Evolutionary conservation across 2,329 filamentous ascomycete genomes (phyloP).

Genomic region (Tolypocladium tundrense): DNA sequence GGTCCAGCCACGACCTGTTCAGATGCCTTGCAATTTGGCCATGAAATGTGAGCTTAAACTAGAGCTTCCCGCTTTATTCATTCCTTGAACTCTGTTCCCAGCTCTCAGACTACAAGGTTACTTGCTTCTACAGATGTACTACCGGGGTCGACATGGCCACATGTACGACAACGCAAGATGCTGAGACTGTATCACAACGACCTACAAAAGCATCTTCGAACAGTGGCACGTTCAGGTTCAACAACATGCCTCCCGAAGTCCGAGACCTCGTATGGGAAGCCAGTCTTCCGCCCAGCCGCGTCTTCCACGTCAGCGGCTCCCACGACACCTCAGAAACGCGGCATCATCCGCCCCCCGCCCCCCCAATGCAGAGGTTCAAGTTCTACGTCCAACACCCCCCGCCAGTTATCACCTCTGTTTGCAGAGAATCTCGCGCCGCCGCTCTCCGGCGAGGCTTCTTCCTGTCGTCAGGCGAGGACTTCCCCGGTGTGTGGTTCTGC

Average conservation of each 20-base stretch:
- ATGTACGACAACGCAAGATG: background rate
- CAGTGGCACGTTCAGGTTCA: slow-evolving; percentile 1
- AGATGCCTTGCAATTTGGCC: background rate
- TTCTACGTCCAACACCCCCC: slow-evolving; percentile 13
- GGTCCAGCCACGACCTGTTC: background rate
- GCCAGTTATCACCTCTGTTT: slow-evolving; percentile 11
- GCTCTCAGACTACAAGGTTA: background rate
- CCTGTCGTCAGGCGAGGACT: slow-evolving; percentile 5
- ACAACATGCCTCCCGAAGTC: slow-evolving; percentile 14
- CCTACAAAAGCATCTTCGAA: background rate
- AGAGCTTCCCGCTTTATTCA: background rate
- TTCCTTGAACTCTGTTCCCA: background rate
- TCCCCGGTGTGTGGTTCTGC: slow-evolving; percentile 15
- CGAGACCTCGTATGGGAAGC: slow-evolving; percentile 18
- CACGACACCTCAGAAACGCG: background rate
- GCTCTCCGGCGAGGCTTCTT: slow-evolving; percentile 16
- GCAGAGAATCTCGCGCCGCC: slow-evolving; percentile 15
- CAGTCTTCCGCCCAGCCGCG: slow-evolving; percentile 13
- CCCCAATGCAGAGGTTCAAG: slow-evolving; percentile 2
- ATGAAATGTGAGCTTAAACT: background rate
- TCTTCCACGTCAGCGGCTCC: slow-evolving; percentile 17
- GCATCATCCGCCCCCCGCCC: background rate
- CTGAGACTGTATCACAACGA: background rate
- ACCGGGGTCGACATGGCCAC: background rate
- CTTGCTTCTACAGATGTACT: background rate